Evolutionary conservation across 768 basidiomycete species (phyloP).

Genomic region (Pholiota microspora): DNA sequence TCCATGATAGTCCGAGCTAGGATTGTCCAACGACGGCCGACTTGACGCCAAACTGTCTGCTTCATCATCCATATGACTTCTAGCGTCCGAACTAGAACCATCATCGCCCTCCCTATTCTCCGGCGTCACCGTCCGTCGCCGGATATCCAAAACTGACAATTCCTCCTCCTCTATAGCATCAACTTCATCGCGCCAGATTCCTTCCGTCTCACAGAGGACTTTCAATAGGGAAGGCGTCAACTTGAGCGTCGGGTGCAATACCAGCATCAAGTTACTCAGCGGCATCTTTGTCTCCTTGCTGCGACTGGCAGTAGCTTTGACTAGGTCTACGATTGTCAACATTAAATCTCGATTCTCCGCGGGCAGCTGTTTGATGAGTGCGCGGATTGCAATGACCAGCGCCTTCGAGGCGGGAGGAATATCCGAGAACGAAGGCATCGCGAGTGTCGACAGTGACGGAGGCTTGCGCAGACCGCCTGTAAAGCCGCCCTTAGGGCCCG

Average conservation of each 20-base stretch:
- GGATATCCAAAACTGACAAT: constrained; percentile 52
- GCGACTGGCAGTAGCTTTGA: constrained; percentile 68
- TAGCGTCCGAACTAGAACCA: constrained; percentile 8
- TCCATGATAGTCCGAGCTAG: constrained; percentile 34
- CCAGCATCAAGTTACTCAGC: constrained; percentile 80
- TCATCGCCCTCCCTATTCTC: constrained; percentile 10
- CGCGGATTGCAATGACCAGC: constrained; percentile 55
- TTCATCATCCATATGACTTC: constrained; percentile 15
- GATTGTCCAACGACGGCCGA: constrained; percentile 25
- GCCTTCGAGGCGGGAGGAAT: constrained; percentile 59
- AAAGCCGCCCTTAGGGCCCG: constrained; percentile 33
- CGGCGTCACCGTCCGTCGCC: constrained; percentile 8
- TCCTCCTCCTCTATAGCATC: constrained; percentile 38
- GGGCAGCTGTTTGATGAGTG: constrained; percentile 69
- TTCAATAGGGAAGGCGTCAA: constrained; percentile 75
- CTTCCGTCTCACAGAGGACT: constrained; percentile 68
- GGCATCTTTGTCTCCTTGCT: constrained; percentile 88
- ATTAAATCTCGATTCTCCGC: constrained; percentile 83
- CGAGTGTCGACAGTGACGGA: constrained; percentile 77
- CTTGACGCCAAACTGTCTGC: constrained; percentile 23
- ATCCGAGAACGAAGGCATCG: constrained; percentile 64
- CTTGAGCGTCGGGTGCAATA: constrained; percentile 84
- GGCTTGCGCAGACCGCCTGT: constrained; percentile 59
- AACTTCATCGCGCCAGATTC: constrained; percentile 52
- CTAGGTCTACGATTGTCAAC: constrained; percentile 76